Base-by-base conservation (phyloP, 2,329 filamentous ascomycete species). In the Pyrenophora tritici-repentis region DNA sequence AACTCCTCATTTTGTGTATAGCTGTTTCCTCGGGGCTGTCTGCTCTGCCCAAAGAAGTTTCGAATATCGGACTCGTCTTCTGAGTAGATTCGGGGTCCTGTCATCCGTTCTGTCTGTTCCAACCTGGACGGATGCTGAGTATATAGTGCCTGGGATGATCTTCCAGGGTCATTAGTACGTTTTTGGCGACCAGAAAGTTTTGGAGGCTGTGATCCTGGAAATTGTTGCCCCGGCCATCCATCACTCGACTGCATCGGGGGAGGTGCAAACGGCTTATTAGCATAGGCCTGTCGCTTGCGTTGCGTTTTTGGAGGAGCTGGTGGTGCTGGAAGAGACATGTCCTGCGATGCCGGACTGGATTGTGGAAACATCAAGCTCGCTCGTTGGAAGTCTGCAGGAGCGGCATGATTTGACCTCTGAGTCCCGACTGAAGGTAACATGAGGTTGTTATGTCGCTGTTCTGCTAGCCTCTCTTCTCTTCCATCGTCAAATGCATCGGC, bases 181-280 rank as follows among this genome's bases (percentile, higher is more conserved):
- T 50, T 61, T 26, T 38, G 55, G n/a, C 31, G 33, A 36, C 24
- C 38, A 42, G 50, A 14, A 2, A 17, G 10, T 12, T 52, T 38
- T 10, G 32, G 32, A 8, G 40, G 14, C n/a, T 33, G 34, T 12
- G 43, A 24, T 1, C 44, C 46, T 35, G 40, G 50, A 50, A 62
- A 53, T 6, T 53, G 49, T 16, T 62, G 55, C 9, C 64, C 56
- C 20, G 68, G 64, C 59, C 64, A 67, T 7, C 42, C 52, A 12
- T 63, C 58, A n/a, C 57, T 39, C 4, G 35, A 35, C 9, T 39
- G 26, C 34, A 43, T 50, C 18, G 61, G 38, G 20, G 67, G 70
- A 20, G 61, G 58, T 4, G 65, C 53, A 42, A 72, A 73, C 2
- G 70, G 62, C 34, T 64, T 70, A 38, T 70, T 69, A 14, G 53